These are phyloP conservation scores for Curvularia lunata DNA, from an alignment of 2,329 filamentous ascomycete genomes.

Conservation along the genomic window DNA sequence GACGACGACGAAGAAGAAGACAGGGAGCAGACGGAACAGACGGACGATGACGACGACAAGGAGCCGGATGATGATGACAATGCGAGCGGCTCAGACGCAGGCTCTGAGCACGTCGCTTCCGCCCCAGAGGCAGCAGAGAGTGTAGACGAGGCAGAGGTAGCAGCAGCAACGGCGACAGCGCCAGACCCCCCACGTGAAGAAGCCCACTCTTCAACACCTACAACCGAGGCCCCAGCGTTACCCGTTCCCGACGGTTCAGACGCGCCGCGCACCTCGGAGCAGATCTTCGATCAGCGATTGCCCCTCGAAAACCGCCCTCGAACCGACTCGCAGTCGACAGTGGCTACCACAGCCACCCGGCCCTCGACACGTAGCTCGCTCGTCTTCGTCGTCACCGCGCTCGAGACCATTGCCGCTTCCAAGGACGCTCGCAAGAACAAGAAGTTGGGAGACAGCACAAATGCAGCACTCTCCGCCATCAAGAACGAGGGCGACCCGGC, in stretches of 20 bases:
- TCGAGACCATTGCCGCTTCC: constrained; percentile 89
- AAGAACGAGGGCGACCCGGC: constrained; percentile 77
- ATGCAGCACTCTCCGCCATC: constrained; percentile 82
- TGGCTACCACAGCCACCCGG: constrained; percentile 56
- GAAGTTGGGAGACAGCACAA: constrained; percentile 79
- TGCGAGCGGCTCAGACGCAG: constrained; percentile 22
- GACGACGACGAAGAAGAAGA: background rate
- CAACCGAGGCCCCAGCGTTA: constrained; percentile 34
- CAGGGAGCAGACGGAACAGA: background rate
- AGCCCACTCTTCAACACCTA: constrained; percentile 27
- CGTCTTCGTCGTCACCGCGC: constrained; percentile 91
- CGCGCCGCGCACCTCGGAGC: constrained; percentile 42
- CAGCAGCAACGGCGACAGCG: constrained; percentile 15
- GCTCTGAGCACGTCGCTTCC: constrained; percentile 29
- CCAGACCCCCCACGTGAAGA: constrained; percentile 23
- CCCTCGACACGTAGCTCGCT: constrained; percentile 83
- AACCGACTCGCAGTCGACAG: constrained; percentile 67
- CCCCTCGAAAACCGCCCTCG: constrained; percentile 51
- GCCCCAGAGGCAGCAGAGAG: constrained; percentile 8
- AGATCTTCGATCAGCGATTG: constrained; percentile 45
- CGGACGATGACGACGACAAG: constrained; percentile 14
- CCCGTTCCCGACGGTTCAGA: constrained; percentile 35
- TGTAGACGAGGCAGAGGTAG: constrained; percentile 1
- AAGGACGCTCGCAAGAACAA: constrained; percentile 90
- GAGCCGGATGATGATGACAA: constrained; percentile 9